phyloP scores from a whole-genome alignment of 177 flowering plant species.

The Tripterygium wilfordii region DNA sequence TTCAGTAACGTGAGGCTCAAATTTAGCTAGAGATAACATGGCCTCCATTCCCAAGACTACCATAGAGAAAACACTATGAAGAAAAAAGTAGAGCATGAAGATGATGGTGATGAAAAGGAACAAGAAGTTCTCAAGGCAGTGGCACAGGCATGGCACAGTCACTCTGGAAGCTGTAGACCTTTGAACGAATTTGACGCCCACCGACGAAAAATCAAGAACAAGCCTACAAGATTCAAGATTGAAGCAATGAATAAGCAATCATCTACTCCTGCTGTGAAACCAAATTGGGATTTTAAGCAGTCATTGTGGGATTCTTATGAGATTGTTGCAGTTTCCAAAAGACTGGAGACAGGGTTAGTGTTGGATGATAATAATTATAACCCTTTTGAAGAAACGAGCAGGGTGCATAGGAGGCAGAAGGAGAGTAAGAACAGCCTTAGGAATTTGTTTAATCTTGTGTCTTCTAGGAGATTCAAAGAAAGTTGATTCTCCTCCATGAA shows the following conservation, averaged over 20 bases:
- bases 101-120: conserved; percentile 8
- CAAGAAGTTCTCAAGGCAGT: conserved; percentile 61
- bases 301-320: conserved; percentile 89
- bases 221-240: conserved; percentile 68
- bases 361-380: too few species aligned
- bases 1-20: conserved; percentile 29
- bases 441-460: conserved; percentile 38
- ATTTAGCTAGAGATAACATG: conserved; percentile 11
- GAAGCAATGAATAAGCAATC: conserved; percentile 45
- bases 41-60: conserved; percentile 7
- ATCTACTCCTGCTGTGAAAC: not conserved
- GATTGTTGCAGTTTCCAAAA: conserved; percentile 59
- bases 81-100: conserved; percentile 13
- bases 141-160: conserved; percentile 89
- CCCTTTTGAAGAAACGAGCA: conserved; percentile 13
- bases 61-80: conserved; percentile 15
- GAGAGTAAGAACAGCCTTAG: conserved; percentile 82
- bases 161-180: conserved; percentile 33
- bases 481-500: conserved; percentile 11
- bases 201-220: conserved; percentile 30
- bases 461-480: conserved; percentile 52
- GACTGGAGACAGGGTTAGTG: conserved; percentile 39
- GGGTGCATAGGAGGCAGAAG: conserved; percentile 20
- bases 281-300: conserved; percentile 64
- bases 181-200: conserved; percentile 56